These are phyloP conservation scores for Pseudocercospora vitis DNA, from an alignment of 2,329 filamentous ascomycete species.

Conservation along the genomic window DNA sequence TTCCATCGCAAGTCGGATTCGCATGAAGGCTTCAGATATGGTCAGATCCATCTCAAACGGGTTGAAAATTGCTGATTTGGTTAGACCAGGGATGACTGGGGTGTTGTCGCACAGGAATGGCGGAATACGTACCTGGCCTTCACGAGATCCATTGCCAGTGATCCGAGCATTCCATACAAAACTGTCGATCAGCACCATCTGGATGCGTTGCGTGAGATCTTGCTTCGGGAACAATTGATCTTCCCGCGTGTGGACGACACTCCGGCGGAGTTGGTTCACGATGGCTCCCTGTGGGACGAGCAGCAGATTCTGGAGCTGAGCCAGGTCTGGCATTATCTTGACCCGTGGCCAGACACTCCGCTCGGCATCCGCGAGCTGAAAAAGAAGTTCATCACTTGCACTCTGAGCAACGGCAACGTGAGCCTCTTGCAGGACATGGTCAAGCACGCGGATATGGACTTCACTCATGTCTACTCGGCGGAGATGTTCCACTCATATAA, in stretches of 20 bases:
- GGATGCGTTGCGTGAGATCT: constrained; percentile 60
- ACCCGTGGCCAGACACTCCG: constrained; percentile 66
- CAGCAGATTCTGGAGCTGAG: constrained; percentile 47
- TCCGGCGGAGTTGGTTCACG: constrained; percentile 11
- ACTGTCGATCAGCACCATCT: constrained; percentile 72
- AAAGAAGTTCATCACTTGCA: constrained; percentile 58
- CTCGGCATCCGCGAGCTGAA: constrained; percentile 55
- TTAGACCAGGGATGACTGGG: constrained; percentile 53
- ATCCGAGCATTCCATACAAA: constrained; percentile 54
- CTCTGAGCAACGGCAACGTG: constrained; percentile 73
- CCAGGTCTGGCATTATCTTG: constrained; percentile 69
- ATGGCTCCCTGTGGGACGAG: constrained; percentile 55
- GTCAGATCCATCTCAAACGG: neutral
- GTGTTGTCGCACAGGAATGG: constrained; percentile 60
- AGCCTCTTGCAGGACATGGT: constrained; percentile 66
- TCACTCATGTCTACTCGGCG: constrained; percentile 62
- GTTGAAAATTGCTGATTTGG: neutral
- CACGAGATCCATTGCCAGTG: constrained; percentile 53
- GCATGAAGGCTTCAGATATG: constrained; percentile 51
- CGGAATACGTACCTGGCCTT: constrained; percentile 55
- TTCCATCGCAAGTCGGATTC: constrained; percentile 50
- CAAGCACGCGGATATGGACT: constrained; percentile 59
- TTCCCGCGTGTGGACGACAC: constrained; percentile 2
- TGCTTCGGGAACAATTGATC: constrained; percentile 49
- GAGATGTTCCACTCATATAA: constrained; percentile 76